Percentiles rank a stretch among this genome's conserved stretches.
Evolutionary conservation across 768 basidiomycete species (phyloP).

Genomic region (Boletus rufocinnamomeus): DNA sequence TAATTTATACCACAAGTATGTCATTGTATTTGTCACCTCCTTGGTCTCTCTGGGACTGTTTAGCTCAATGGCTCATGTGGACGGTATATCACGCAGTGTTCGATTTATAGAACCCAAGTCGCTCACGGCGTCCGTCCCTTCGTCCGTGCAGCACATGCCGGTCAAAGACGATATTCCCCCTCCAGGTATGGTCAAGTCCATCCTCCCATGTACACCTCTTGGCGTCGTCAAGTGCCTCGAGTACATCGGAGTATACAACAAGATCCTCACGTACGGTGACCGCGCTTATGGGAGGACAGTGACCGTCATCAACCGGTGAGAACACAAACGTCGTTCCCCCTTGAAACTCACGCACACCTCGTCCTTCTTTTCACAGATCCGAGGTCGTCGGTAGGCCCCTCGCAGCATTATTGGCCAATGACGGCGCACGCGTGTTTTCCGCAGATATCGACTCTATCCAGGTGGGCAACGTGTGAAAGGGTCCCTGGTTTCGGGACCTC

Average conservation of each 20-base stretch:
- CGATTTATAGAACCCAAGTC: slow-evolving; percentile 86
- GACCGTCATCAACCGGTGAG: slow-evolving; percentile 91
- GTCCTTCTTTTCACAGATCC: slow-evolving; percentile 51
- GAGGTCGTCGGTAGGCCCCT: slow-evolving; percentile 97
- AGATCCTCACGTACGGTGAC: slow-evolving; percentile 88
- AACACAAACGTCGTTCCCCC: neutral
- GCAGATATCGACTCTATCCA: slow-evolving; percentile 96
- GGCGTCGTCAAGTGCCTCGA: slow-evolving; percentile 97
- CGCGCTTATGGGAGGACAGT: slow-evolving; percentile 91
- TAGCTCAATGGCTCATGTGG: neutral
- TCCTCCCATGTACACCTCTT: slow-evolving; percentile 95
- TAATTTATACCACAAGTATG: slow-evolving; percentile 93
- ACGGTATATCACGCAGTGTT: slow-evolving; percentile 54
- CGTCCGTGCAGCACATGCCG: slow-evolving; percentile 31
- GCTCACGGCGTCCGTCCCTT: slow-evolving; percentile 50
- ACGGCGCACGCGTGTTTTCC: slow-evolving; percentile 93
- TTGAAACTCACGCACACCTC: slow-evolving; percentile 4
- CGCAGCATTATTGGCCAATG: slow-evolving; percentile 94
- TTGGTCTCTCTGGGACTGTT: neutral
- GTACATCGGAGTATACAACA: slow-evolving; percentile 90
- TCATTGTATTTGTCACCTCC: neutral
- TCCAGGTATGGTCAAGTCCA: slow-evolving; percentile 88
- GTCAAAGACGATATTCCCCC: slow-evolving; percentile 65
- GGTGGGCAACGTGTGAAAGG: slow-evolving; percentile 35
- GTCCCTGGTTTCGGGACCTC: neutral